Evolutionary conservation across 345 rosid species (phyloP).

Genomic region (Anastatica hierochuntica): DNA sequence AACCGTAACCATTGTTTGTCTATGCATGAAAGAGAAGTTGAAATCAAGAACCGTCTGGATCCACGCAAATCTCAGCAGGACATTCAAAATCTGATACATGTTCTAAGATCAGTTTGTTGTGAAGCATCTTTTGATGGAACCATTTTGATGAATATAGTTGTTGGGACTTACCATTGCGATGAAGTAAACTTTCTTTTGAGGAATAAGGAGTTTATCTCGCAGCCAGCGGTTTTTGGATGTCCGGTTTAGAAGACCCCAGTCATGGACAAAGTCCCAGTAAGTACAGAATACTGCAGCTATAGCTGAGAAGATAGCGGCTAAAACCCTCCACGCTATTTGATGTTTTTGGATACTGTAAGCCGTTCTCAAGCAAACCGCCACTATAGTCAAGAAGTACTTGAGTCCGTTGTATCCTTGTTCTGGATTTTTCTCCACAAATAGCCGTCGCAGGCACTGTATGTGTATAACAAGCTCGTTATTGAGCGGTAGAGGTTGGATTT

Average conservation of each 20-base stretch:
- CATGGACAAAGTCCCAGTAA: slow-evolving; percentile 56
- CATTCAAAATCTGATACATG: slow-evolving; percentile 36
- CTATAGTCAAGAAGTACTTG: slow-evolving; percentile 47
- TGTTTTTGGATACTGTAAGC: slow-evolving; percentile 29
- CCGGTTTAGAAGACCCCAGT: slow-evolving; percentile 62
- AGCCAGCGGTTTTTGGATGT: slow-evolving; percentile 52
- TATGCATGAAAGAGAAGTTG: slow-evolving; percentile 26
- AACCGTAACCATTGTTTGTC: slow-evolving; percentile 29
- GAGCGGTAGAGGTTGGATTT: not conserved
- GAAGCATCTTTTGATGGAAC: not conserved
- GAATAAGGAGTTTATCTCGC: slow-evolving; percentile 57
- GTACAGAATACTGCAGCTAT: slow-evolving; percentile 39
- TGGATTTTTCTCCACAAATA: slow-evolving; percentile 45
- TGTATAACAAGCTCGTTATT: not conserved
- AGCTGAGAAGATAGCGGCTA: slow-evolving; percentile 33
- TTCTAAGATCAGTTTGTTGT: slow-evolving; percentile 10
- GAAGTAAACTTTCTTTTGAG: slow-evolving; percentile 42
- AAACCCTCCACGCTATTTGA: slow-evolving; percentile 25
- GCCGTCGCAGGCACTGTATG: slow-evolving; percentile 50
- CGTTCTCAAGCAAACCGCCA: slow-evolving; percentile 52
- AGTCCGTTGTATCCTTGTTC: slow-evolving; percentile 51
- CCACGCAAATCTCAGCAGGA: slow-evolving; percentile 65
- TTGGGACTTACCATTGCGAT: slow-evolving; percentile 51
- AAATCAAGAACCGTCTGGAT: slow-evolving; percentile 46
- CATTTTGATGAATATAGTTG: not conserved